A percentile compares a stretch with the other conserved stretches of the same genome.
Conservation (phyloP, 2,329 filamentous ascomycete species). For the Alternaria postmessia region DNA sequence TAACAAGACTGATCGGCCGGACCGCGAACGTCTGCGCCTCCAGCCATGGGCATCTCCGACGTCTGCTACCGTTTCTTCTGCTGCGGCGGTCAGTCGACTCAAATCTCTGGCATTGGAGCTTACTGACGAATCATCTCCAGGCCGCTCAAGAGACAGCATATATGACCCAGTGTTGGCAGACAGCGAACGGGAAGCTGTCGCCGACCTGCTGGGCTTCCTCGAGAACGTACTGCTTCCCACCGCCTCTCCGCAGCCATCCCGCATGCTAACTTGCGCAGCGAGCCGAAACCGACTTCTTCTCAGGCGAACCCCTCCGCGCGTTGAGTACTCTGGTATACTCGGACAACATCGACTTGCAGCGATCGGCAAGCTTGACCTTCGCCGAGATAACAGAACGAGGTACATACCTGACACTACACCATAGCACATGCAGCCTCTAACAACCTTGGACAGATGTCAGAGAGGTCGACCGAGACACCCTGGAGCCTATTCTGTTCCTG, state of each 20-base stretch:
- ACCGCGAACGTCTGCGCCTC: slow-evolving; percentile 36
- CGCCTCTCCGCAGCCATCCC: slow-evolving; percentile 4
- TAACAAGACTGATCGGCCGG: slow-evolving; percentile 18
- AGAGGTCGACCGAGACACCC: slow-evolving; percentile 91
- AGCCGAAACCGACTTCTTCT: slow-evolving; percentile 97
- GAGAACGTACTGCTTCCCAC: slow-evolving; percentile 76
- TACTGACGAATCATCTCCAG: slow-evolving; percentile 42
- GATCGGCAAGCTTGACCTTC: slow-evolving; percentile 97
- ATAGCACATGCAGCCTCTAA: slow-evolving; percentile 24
- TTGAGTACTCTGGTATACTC: slow-evolving; percentile 97
- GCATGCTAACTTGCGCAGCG: slow-evolving; percentile 67
- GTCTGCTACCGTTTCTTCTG: slow-evolving; percentile 46
- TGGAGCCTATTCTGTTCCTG: slow-evolving; percentile 94
- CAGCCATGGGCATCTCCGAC: slow-evolving; percentile 47
- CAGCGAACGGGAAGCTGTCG: slow-evolving; percentile 95
- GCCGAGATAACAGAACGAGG: slow-evolving; percentile 98
- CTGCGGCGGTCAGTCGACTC: slow-evolving; percentile 47
- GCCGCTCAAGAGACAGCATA: slow-evolving; percentile 57
- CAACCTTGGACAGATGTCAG: slow-evolving; percentile 75
- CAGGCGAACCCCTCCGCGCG: slow-evolving; percentile 90
- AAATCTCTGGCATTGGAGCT: slow-evolving; percentile 2
- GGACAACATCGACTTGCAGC: slow-evolving; percentile 96
- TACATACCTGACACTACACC: slow-evolving; percentile 53
- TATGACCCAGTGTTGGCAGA: slow-evolving; percentile 78
- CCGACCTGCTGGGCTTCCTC: slow-evolving; percentile 91